phyloP scores from a whole-genome alignment of 2,329 filamentous ascomycete species.

The Dactylonectria estremocensis region DNA sequence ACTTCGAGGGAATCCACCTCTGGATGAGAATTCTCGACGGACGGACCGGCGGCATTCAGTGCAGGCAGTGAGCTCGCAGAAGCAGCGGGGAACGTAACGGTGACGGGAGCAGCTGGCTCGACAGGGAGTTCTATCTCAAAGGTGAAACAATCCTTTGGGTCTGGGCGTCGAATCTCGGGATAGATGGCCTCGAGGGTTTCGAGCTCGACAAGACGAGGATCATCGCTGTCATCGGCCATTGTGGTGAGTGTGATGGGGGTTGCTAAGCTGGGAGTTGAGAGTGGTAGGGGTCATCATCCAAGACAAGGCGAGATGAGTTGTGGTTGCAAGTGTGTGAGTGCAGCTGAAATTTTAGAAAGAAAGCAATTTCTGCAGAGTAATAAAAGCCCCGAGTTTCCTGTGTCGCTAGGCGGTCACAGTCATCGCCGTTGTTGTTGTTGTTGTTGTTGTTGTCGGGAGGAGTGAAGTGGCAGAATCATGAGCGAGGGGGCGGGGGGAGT shows the following conservation, averaged over 20 bases:
- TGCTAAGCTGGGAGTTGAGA: conserved; percentile 31
- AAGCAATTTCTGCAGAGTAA: background rate
- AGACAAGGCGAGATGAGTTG: conserved; percentile 3
- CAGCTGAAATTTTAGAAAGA: background rate
- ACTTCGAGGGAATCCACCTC: conserved; percentile 65
- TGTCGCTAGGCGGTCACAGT: conserved; percentile 13
- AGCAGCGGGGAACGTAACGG: conserved; percentile 70
- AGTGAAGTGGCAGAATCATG: conserved; percentile 6
- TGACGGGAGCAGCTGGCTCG: conserved; percentile 67
- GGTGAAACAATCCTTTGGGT: conserved; percentile 60
- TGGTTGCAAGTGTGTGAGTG: background rate
- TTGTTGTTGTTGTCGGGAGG: conserved; percentile 10
- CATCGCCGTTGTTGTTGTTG: conserved; percentile 10
- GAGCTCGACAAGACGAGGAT: conserved; percentile 72
- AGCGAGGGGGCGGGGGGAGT: background rate
- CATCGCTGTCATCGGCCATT: conserved; percentile 62
- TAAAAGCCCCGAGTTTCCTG: conserved; percentile 1
- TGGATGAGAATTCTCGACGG: conserved; percentile 34
- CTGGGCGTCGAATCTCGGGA: conserved; percentile 71
- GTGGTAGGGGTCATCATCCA: conserved; percentile 40
- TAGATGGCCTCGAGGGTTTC: conserved; percentile 75
- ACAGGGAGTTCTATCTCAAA: conserved; percentile 73
- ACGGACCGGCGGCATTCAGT: conserved; percentile 23
- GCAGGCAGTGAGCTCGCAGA: conserved; percentile 43
- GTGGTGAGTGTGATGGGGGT: conserved; percentile 22